Evolutionary conservation across 2,329 filamentous ascomycete genomes (phyloP), one percentile per base, ranked within the genome.

Genomic region (Colletotrichum tropicale): DNA sequence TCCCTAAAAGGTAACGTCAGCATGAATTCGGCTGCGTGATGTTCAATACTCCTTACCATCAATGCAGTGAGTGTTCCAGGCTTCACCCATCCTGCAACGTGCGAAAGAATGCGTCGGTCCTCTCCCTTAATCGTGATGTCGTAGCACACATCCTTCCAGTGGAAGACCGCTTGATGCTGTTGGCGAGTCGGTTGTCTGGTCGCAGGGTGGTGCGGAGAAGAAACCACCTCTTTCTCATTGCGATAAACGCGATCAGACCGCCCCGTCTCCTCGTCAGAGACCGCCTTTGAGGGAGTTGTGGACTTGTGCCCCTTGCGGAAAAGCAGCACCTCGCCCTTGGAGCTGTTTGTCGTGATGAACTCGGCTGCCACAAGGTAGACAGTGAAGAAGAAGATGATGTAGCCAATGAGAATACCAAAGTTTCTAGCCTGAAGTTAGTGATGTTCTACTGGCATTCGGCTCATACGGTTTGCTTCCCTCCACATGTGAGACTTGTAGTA

Each of bases 71-170:
- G 85, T 15, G 92, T 93, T 38, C 94, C 94, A 7, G 94, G 94
- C 81, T 94, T 94, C 72, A 95, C 93, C 92, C 93, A 95, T 8
- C 94, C 94, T 80, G 95, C 92, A 5, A 95, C 92, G 70, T 94
- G 88, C 77, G 95, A 91, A 52, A 96, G 84, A 78, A 96, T 90
- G 32, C 91, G 89, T 13, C 93, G 89, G 4, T 87, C 83, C 75
- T 94, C 89, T 5, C 87, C 87, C 82, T 94, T 94, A 81, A 95
- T 94, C 78, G 91, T 91, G 78, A 87, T 85, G 43, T 87, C 81
- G 36, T 83, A 95, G 81, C 91, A 93, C 2, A 95, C 89, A 77
- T 93, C 88, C 71, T 91, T 87, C 93, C 93, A 95, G 77, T 93
- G 91, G 82, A 94, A 94, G 52, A 94, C 90, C 16, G 91, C 90